Conservation (phyloP, 2,329 filamentous ascomycete genomes). For the Apiospora aurea region DNA sequence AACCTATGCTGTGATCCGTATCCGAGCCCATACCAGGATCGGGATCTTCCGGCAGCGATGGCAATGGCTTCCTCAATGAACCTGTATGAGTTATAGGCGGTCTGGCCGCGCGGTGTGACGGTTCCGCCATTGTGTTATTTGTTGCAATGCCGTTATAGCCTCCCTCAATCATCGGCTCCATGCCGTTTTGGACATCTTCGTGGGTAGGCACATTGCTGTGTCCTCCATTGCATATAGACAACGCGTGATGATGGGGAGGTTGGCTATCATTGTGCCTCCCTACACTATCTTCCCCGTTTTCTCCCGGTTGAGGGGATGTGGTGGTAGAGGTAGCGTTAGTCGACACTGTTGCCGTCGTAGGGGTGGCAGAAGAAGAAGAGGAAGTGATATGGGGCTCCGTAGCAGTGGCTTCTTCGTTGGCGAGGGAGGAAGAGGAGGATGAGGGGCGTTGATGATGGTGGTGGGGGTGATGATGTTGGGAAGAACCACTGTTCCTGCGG, state of each 20-base stretch:
- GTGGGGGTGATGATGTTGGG: not conserved
- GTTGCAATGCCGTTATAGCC: not conserved
- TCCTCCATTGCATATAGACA: not conserved
- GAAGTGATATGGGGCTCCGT: not conserved
- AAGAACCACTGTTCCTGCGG: not conserved
- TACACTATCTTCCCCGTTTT: not conserved
- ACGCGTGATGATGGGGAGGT: not conserved
- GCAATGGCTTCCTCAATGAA: slow-evolving; percentile 50
- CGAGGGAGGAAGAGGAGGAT: slow-evolving; percentile 16
- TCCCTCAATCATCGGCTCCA: not conserved
- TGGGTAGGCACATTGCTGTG: not conserved
- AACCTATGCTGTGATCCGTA: not conserved
- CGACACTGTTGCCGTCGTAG: not conserved
- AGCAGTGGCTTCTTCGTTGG: not conserved
- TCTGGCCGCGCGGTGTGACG: slow-evolving; percentile 29
- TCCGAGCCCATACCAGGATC: slow-evolving; percentile 28
- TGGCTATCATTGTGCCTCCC: not conserved
- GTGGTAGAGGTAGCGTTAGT: not conserved
- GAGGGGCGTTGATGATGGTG: not conserved
- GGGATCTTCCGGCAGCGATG: slow-evolving; percentile 49
- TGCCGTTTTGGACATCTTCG: not conserved
- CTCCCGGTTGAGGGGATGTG: not conserved
- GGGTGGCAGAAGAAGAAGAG: not conserved
- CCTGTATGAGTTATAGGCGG: slow-evolving; percentile 32
- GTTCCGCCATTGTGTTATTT: not conserved